A percentile compares a stretch with the other conserved stretches of the same genome.
Evolutionary conservation across 192 early-diverging fungal species (phyloP).

Genomic region (Endogone sp.): DNA sequence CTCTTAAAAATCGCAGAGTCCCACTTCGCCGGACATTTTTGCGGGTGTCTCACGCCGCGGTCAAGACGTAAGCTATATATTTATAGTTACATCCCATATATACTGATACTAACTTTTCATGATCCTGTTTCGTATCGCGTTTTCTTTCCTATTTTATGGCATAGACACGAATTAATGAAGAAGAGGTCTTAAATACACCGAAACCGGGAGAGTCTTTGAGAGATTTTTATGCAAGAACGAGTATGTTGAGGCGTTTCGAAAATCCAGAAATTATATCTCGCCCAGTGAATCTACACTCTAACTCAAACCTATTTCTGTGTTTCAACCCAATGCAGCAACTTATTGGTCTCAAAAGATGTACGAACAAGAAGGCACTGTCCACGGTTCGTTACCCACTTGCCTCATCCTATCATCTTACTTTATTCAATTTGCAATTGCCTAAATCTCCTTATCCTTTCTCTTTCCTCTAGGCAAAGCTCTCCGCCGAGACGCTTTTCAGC

Average conservation of each 20-base stretch:
- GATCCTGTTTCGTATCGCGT: too few species aligned
- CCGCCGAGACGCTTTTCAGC: constrained; percentile 37
- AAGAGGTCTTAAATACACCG: constrained; percentile 32
- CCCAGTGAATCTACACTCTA: too few species aligned
- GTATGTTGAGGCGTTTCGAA: constrained; percentile 16
- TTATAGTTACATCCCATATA: background rate
- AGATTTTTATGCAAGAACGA: constrained; percentile 44
- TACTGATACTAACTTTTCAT: too few species aligned
- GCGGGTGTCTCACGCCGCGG: background rate
- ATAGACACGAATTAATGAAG: constrained; percentile 27
- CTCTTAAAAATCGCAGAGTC: background rate
- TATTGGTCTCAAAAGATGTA: constrained; percentile 36
- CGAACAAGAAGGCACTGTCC: constrained; percentile 34
- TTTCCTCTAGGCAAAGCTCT: constrained; percentile 34
- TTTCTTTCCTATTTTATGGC: too few species aligned
- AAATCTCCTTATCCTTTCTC: background rate
- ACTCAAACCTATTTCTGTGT: too few species aligned
- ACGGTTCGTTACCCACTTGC: background rate
- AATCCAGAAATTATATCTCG: too few species aligned
- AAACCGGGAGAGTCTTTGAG: constrained; percentile 35
- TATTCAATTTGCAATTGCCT: background rate
- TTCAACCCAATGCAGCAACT: constrained; percentile 18
- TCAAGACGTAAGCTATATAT: background rate
- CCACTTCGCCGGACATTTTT: background rate
- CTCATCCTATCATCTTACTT: background rate